Evolutionary conservation across 257 asterid species (phyloP).

Genomic region (Agastache rugosa): DNA sequence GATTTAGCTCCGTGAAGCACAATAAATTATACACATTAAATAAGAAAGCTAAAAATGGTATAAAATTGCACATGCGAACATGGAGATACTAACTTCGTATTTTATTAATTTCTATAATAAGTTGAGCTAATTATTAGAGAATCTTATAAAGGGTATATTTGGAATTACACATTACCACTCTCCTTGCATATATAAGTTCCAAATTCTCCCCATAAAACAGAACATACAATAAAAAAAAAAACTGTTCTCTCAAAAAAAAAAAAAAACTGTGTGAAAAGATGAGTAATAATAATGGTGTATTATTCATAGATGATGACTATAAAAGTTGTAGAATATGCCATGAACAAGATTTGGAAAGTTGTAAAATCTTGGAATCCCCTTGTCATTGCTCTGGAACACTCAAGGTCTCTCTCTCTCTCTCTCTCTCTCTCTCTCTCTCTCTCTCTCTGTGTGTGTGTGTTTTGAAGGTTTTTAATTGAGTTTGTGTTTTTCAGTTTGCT

Average conservation of each 20-base stretch:
- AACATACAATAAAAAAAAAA: no score
- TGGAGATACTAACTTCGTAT: neutral
- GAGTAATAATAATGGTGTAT: constrained; percentile 47
- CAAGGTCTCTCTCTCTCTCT: constrained; percentile 44
- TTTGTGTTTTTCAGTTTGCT: constrained; percentile 56
- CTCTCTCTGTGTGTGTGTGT: no score
- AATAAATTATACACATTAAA: neutral
- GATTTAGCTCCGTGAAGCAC: neutral
- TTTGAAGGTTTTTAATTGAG: neutral
- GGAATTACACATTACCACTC: neutral
- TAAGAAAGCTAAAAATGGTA: neutral
- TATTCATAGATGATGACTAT: constrained; percentile 55
- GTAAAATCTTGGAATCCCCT: constrained; percentile 62
- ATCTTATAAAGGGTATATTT: neutral
- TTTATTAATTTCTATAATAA: neutral
- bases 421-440: no score
- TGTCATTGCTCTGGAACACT: constrained; percentile 90
- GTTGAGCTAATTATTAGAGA: neutral
- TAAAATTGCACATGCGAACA: constrained; percentile 9
- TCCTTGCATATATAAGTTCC: neutral
- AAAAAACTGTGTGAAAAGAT: neutral
- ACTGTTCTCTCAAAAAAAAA: no score
- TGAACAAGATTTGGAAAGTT: constrained; percentile 68
- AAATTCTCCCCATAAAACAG: neutral
- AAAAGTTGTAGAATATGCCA: constrained; percentile 77